Evolutionary conservation across 805 yeast species (phyloP).

Genomic region (Ogataea glucozyma): DNA sequence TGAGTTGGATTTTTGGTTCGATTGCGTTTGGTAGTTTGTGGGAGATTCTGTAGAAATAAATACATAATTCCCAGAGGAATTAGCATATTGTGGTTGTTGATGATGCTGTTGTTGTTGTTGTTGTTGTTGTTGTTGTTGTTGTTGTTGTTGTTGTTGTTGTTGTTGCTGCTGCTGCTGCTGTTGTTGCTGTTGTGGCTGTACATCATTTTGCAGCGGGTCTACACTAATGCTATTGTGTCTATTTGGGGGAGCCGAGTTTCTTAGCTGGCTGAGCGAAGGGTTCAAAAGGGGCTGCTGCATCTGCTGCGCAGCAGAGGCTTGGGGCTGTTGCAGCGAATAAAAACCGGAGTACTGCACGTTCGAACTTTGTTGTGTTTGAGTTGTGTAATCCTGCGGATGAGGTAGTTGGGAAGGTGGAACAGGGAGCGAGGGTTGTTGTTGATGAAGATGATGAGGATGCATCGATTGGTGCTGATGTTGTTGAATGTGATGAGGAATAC

Average conservation of each 20-base stretch:
- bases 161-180: constrained; percentile 6
- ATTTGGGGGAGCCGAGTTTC: constrained; percentile 2
- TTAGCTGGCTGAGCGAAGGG: constrained; percentile 1
- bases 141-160: constrained; percentile 2
- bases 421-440: neutral
- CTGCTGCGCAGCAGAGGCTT: neutral
- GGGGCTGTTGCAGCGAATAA: constrained; percentile 5
- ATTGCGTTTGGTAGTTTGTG: constrained; percentile 5
- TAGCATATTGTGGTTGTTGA: constrained; percentile 4
- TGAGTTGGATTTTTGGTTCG: constrained; percentile 6
- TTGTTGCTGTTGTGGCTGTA: constrained; percentile 2
- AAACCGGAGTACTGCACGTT: constrained; percentile 3
- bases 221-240: constrained; percentile 7
- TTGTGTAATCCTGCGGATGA: constrained; percentile 3
- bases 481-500: no score
- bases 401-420: constrained; percentile 4
- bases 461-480: constrained; percentile 8
- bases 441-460: constrained; percentile 3
- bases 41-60: constrained; percentile 5
- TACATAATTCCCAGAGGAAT: constrained; percentile 5
- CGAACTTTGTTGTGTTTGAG: no score
- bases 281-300: constrained; percentile 4
- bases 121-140: constrained; percentile 5
- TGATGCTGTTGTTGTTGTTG: constrained; percentile 3
- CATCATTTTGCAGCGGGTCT: constrained; percentile 3